These are phyloP conservation scores for Colletotrichum paranaense DNA, from an alignment of 2,329 filamentous ascomycete species.

Conservation along the genomic window DNA sequence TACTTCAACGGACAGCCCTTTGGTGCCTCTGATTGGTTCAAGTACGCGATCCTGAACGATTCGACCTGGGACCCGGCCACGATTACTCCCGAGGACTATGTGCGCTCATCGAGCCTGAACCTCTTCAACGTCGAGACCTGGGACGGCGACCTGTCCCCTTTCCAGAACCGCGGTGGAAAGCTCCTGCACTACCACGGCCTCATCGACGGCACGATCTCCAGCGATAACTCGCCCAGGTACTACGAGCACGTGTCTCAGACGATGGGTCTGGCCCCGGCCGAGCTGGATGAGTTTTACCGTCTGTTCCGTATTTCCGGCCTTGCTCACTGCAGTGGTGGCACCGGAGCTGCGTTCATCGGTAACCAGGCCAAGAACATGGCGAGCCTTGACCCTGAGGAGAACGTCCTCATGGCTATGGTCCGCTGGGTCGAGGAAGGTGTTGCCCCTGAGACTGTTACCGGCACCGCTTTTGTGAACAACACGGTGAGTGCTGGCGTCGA, in stretches of 20 bases:
- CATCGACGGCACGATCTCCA: conserved; percentile 53
- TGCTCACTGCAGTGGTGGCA: conserved; percentile 60
- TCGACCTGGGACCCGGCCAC: conserved; percentile 47
- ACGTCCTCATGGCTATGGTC: conserved; percentile 57
- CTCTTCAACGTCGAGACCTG: conserved; percentile 52
- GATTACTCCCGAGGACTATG: conserved; percentile 49
- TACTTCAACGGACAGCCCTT: conserved; percentile 49
- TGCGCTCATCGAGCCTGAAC: conserved; percentile 44
- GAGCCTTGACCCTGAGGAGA: conserved; percentile 49
- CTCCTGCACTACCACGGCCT: conserved; percentile 60
- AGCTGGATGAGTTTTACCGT: conserved; percentile 58
- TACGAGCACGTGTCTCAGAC: conserved; percentile 58
- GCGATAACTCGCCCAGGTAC: conserved; percentile 58
- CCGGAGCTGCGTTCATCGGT: conserved; percentile 49
- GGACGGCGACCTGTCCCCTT: conserved; percentile 50
- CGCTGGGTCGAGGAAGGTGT: conserved; percentile 56
- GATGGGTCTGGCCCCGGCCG: conserved; percentile 46
- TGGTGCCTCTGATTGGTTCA: conserved; percentile 45
- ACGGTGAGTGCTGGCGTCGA: conserved; percentile 40
- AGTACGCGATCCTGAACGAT: conserved; percentile 54
- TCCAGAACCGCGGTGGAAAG: conserved; percentile 53
- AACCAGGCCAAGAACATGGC: conserved; percentile 38
- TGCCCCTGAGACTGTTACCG: conserved; percentile 52
- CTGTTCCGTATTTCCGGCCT: conserved; percentile 65
- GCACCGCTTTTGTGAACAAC: conserved; percentile 45